Conservation (phyloP, 2,329 filamentous ascomycete genomes). For the Cadophora luteo-olivacea region DNA sequence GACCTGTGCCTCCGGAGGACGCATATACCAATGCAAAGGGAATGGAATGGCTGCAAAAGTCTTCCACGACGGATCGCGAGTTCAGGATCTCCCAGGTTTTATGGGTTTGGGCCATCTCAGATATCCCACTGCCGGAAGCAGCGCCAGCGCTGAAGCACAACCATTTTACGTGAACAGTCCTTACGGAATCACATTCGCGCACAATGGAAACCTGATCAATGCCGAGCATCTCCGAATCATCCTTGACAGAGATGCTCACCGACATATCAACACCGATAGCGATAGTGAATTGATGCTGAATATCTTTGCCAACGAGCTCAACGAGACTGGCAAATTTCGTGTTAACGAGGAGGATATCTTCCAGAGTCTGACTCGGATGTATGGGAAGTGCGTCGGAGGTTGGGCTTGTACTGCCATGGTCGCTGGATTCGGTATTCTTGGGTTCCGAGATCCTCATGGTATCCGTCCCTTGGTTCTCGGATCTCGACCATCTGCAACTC, state of each 20-base stretch:
- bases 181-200: conserved; percentile 80
- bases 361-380: conserved; percentile 73
- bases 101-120: conserved; percentile 88
- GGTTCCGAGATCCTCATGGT: conserved; percentile 80
- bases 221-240: conserved; percentile 69
- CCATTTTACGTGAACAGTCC: conserved; percentile 92
- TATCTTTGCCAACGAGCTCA: conserved; percentile 82
- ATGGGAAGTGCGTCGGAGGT: conserved; percentile 73
- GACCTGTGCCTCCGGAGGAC: conserved; percentile 74
- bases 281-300: conserved; percentile 90
- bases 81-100: conserved; percentile 78
- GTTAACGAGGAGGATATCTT: conserved; percentile 82
- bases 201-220: conserved; percentile 91
- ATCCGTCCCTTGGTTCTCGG: conserved; percentile 86
- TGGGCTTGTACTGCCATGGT: conserved; percentile 86
- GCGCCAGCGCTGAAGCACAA: conserved; percentile 84
- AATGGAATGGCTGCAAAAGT: conserved; percentile 87
- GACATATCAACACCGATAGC: conserved; percentile 76
- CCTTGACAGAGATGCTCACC: conserved; percentile 47
- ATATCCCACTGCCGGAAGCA: conserved; percentile 89
- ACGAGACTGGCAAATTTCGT: conserved; percentile 80
- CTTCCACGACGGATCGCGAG: conserved; percentile 78
- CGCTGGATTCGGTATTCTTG: conserved; percentile 79
- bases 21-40: conserved; percentile 89
- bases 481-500: conserved; percentile 69